These are phyloP conservation scores for Globisporangium okanoganense DNA, from an alignment of 352 stramenopile genomes.

Conservation along the genomic window DNA sequence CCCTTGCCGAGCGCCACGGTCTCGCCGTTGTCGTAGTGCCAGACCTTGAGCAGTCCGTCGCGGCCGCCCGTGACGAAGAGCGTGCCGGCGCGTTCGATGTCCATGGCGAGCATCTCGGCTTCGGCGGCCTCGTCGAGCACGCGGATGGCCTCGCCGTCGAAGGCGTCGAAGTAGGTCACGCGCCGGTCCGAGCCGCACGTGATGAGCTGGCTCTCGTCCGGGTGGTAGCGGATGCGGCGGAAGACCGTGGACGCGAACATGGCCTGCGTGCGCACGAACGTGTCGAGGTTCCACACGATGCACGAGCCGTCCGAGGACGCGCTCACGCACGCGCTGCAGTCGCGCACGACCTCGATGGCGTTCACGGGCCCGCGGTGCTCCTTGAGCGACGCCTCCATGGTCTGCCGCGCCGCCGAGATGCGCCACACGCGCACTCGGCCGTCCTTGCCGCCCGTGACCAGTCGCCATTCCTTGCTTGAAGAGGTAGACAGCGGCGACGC, in stretches of 20 bases:
- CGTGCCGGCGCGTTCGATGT: constrained; percentile 88
- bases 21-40: constrained; percentile 96
- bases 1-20: constrained; percentile 83
- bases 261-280: constrained; percentile 89
- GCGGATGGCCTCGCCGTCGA: constrained; percentile 92
- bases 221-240: constrained; percentile 92
- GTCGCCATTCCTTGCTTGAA: constrained; percentile 74
- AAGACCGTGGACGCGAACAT: constrained; percentile 97
- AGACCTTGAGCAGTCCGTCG: constrained; percentile 93
- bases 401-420: constrained; percentile 89
- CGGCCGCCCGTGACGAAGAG: constrained; percentile 90
- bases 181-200: constrained; percentile 94
- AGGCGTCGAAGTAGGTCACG: constrained; percentile 96
- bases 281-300: constrained; percentile 96
- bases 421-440: constrained; percentile 93
- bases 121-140: constrained; percentile 92
- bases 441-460: constrained; percentile 94
- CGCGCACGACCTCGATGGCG: constrained; percentile 77
- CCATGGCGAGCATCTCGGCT: constrained; percentile 89
- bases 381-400: constrained; percentile 94
- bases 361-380: constrained; percentile 94
- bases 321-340: constrained; percentile 74
- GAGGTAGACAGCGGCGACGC: constrained; percentile 45
- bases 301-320: constrained; percentile 87
- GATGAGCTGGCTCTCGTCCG: constrained; percentile 95